Conservation (phyloP, 108 stramenopile genomes). For the Fistulifera pelliculosa region DNA sequence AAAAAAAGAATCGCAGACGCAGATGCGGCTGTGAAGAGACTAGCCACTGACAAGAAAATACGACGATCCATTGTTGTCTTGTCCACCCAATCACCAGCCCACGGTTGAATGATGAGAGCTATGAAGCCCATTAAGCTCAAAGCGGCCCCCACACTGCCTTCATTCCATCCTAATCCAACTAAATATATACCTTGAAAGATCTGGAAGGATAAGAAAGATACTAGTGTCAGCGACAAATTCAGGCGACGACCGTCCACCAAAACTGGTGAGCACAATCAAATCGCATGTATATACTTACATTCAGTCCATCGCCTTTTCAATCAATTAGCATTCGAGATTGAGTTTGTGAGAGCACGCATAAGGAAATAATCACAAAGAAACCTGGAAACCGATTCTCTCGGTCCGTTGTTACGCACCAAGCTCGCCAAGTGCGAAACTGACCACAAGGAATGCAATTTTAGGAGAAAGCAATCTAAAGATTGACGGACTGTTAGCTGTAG, state of each 20-base stretch:
- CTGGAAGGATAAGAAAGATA: slow-evolving; percentile 31
- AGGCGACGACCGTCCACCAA: neutral
- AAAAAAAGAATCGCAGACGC: slow-evolving; percentile 78
- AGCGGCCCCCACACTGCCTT: slow-evolving; percentile 53
- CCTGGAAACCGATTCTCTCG: slow-evolving; percentile 34
- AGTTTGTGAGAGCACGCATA: too few species aligned
- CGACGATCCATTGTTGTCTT: slow-evolving; percentile 54
- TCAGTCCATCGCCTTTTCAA: too few species aligned
- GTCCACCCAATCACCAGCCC: slow-evolving; percentile 60
- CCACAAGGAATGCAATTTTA: slow-evolving; percentile 46
- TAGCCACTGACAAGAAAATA: slow-evolving; percentile 34
- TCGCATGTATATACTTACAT: neutral
- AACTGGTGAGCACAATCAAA: neutral
- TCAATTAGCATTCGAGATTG: too few species aligned
- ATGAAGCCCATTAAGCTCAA: slow-evolving; percentile 59
- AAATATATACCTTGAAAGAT: slow-evolving; percentile 65
- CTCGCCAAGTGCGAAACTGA: slow-evolving; percentile 54
- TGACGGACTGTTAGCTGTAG: neutral
- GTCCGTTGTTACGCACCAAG: slow-evolving; percentile 27
- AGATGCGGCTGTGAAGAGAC: slow-evolving; percentile 39
- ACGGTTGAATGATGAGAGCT: slow-evolving; percentile 43
- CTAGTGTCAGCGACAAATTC: slow-evolving; percentile 11
- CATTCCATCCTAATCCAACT: slow-evolving; percentile 62
- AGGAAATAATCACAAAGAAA: slow-evolving; percentile 52
- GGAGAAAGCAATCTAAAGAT: slow-evolving; percentile 16